A percentile compares a stretch with the other conserved stretches of the same genome.
Conservation (phyloP, 2,329 filamentous ascomycete genomes). For the Penicillium sp. region DNA sequence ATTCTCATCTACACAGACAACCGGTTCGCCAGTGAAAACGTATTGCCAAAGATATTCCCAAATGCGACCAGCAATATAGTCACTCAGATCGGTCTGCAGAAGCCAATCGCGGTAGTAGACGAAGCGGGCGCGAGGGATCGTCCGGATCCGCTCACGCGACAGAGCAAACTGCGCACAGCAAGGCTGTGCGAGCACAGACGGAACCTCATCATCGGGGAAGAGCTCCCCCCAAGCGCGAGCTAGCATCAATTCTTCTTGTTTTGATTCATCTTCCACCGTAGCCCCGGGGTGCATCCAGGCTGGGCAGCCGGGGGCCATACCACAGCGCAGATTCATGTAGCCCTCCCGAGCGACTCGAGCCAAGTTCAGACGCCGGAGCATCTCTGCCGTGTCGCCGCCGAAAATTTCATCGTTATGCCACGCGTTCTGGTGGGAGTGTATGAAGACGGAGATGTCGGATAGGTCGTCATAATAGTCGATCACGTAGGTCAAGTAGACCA, state of each 20-base stretch:
- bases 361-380: constrained; percentile 53
- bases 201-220: constrained; percentile 46
- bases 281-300: constrained; percentile 56
- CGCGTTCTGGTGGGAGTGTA: constrained; percentile 56
- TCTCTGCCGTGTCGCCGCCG: constrained; percentile 51
- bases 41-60: constrained; percentile 67
- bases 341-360: constrained; percentile 54
- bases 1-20: constrained; percentile 51
- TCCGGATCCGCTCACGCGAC: constrained; percentile 56
- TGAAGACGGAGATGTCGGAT: constrained; percentile 60
- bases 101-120: constrained; percentile 62
- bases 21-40: constrained; percentile 55
- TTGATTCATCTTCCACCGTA: constrained; percentile 40
- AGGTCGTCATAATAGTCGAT: constrained; percentile 63
- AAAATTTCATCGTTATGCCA: constrained; percentile 63
- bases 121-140: constrained; percentile 55
- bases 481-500: constrained; percentile 63
- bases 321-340: constrained; percentile 62
- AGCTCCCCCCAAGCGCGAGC: constrained; percentile 50
- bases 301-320: constrained; percentile 59
- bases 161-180: constrained; percentile 67
- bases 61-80: constrained; percentile 59
- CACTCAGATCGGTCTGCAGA: constrained; percentile 55
- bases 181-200: constrained; percentile 57
- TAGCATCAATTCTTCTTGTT: constrained; percentile 50